Conservation (phyloP, 2,329 filamentous ascomycete genomes). For the Xylariales sp. region DNA sequence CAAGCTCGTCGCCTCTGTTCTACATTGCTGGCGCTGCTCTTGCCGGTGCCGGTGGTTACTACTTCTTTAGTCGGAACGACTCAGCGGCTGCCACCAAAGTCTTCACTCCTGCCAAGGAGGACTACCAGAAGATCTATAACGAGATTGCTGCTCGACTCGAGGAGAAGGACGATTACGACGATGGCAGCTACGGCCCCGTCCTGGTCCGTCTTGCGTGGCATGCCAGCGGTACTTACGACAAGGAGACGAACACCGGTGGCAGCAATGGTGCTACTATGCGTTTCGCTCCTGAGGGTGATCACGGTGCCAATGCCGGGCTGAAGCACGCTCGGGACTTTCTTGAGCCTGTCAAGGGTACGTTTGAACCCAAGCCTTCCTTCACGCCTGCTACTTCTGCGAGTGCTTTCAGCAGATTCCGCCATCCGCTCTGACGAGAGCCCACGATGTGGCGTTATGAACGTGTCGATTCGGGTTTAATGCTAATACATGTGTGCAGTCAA, state of each 20-base stretch:
- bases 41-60: constrained; percentile 60
- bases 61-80: constrained; percentile 57
- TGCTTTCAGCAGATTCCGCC: not conserved
- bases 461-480: too few relatives aligned
- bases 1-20: constrained; percentile 43
- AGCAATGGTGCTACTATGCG: constrained; percentile 98
- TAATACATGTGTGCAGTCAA: constrained; percentile 44
- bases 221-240: constrained; percentile 86
- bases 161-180: constrained; percentile 92
- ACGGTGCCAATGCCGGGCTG: constrained; percentile 92
- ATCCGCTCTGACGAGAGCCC: not conserved
- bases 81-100: constrained; percentile 46
- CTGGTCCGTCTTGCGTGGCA: constrained; percentile 92
- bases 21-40: constrained; percentile 56
- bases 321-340: constrained; percentile 86
- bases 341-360: constrained; percentile 77
- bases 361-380: constrained; percentile 12
- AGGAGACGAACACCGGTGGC: constrained; percentile 80
- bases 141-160: constrained; percentile 74
- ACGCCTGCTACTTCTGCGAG: too few relatives aligned
- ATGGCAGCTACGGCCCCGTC: constrained; percentile 92
- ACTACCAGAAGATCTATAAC: constrained; percentile 96
- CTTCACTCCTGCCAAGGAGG: constrained; percentile 72
- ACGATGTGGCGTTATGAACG: not conserved
- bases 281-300: constrained; percentile 80